A percentile compares a stretch with the other conserved stretches of the same genome.
These are phyloP conservation scores for Globisporangium recalcitrans DNA, from an alignment of 352 stramenopile species.

Conservation along the genomic window DNA sequence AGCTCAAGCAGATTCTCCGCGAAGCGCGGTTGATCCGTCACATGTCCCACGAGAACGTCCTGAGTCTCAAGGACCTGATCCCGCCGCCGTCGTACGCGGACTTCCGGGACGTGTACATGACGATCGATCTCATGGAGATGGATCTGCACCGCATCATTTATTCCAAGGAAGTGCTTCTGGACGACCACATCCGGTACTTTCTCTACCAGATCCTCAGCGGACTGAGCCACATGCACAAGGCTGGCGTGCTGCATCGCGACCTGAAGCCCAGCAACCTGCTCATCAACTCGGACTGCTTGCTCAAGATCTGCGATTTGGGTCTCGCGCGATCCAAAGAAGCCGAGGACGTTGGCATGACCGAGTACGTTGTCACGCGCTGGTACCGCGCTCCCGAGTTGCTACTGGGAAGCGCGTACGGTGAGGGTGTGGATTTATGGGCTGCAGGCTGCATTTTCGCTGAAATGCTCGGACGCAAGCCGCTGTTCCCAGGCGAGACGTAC, in stretches of 20 bases:
- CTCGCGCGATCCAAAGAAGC: slow-evolving; percentile 86
- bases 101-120: slow-evolving; percentile 89
- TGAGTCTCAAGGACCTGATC: slow-evolving; percentile 83
- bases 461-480: slow-evolving; percentile 80
- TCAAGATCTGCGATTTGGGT: slow-evolving; percentile 97
- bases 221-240: slow-evolving; percentile 83
- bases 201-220: slow-evolving; percentile 91
- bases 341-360: slow-evolving; percentile 88
- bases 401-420: slow-evolving; percentile 77
- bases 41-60: slow-evolving; percentile 80
- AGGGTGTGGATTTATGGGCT: slow-evolving; percentile 83
- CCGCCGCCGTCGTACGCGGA: slow-evolving; percentile 77
- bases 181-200: slow-evolving; percentile 93
- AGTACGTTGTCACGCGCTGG: slow-evolving; percentile 89
- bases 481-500: slow-evolving; percentile 84
- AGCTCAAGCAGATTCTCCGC: slow-evolving; percentile 87
- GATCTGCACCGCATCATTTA: slow-evolving; percentile 92
- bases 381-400: slow-evolving; percentile 85
- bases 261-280: slow-evolving; percentile 86
- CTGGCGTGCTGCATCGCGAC: slow-evolving; percentile 80
- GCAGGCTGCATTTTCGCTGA: slow-evolving; percentile 86
- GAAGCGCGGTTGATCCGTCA: slow-evolving; percentile 82
- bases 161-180: slow-evolving; percentile 87
- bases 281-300: slow-evolving; percentile 91
- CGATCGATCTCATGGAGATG: slow-evolving; percentile 91